These are phyloP conservation scores for Penicillium sp. DNA, from an alignment of 2,329 filamentous ascomycete genomes.

Conservation along the genomic window DNA sequence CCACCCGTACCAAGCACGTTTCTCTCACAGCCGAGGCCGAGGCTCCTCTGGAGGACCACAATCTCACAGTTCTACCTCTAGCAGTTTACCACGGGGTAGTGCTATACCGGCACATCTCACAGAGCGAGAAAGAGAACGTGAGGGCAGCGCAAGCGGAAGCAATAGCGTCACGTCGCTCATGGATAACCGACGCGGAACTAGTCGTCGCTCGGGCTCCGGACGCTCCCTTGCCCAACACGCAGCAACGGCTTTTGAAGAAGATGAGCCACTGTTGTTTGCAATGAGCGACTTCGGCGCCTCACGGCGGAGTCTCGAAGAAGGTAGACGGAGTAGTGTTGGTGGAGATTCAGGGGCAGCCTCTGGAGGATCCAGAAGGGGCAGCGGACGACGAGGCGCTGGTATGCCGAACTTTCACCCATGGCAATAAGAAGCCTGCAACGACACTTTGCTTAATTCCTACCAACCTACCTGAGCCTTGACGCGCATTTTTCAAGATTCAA, in stretches of 20 bases:
- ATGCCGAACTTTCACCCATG: conserved; percentile 31
- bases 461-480: background rate
- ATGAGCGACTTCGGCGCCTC: conserved; percentile 45
- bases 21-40: conserved; percentile 33
- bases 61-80: conserved; percentile 37
- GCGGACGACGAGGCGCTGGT: conserved; percentile 31
- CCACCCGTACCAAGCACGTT: conserved; percentile 36
- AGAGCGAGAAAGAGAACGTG: conserved; percentile 36
- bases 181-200: conserved; percentile 33
- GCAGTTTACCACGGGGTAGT: conserved; percentile 36
- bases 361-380: conserved; percentile 31
- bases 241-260: conserved; percentile 33
- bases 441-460: background rate
- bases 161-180: conserved; percentile 34
- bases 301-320: conserved; percentile 41
- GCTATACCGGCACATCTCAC: conserved; percentile 27
- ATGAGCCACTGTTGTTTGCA: conserved; percentile 43
- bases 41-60: conserved; percentile 35
- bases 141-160: conserved; percentile 37
- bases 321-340: conserved; percentile 30
- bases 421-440: conserved; percentile 20
- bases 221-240: conserved; percentile 28
- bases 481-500: background rate
- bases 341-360: conserved; percentile 24
- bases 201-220: conserved; percentile 31